phyloP scores from a whole-genome alignment of 305 asterid species.

The Rubia tinctorum region DNA sequence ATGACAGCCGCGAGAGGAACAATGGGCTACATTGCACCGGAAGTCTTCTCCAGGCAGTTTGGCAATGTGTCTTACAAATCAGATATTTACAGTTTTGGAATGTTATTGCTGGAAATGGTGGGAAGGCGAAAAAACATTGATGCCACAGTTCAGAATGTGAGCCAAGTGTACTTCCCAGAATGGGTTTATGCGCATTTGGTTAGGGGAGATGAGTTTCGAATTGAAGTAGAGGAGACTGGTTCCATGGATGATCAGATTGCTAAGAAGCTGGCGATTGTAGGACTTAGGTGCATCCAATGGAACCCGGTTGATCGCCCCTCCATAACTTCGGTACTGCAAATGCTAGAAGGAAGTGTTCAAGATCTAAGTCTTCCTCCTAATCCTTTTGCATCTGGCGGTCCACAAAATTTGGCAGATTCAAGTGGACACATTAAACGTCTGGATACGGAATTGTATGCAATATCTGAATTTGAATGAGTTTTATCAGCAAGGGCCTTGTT shows the following conservation, averaged over 20 bases:
- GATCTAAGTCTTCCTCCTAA: background rate
- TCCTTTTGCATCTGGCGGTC: background rate
- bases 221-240: background rate
- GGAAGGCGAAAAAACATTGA: background rate
- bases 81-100: background rate
- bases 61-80: slow-evolving; percentile 2
- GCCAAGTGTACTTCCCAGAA: background rate
- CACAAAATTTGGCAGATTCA: background rate
- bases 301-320: background rate
- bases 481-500: background rate
- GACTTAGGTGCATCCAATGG: slow-evolving; percentile 3
- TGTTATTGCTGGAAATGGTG: slow-evolving; percentile 4
- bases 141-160: background rate
- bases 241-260: background rate
- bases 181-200: background rate
- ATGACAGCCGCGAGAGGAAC: background rate
- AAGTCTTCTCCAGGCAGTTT: slow-evolving; percentile 4
- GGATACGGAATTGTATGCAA: background rate
- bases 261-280: slow-evolving; percentile 1
- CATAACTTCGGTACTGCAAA: background rate
- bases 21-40: slow-evolving; percentile 1
- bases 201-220: background rate
- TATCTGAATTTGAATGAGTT: background rate
- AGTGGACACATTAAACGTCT: background rate
- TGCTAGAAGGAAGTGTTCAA: background rate